phyloP scores from a whole-genome alignment of 768 basidiomycete species.

The Ramaria sp. region DNA sequence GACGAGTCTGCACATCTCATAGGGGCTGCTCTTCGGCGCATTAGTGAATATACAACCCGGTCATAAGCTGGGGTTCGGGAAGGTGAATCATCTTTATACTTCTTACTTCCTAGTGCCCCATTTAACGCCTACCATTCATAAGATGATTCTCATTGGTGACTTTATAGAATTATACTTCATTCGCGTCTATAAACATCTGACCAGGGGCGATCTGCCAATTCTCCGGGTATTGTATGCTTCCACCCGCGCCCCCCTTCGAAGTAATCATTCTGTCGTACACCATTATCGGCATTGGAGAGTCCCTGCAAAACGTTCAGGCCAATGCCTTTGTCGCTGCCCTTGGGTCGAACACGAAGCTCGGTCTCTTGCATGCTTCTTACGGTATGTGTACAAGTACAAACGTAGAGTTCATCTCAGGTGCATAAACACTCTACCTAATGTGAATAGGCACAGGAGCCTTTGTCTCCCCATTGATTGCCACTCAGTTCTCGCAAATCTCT shows the following conservation, averaged over 20 bases:
- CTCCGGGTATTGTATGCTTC: slow-evolving; percentile 41
- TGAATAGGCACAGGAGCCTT: slow-evolving; percentile 35
- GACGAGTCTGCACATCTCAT: neutral
- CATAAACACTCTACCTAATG: neutral
- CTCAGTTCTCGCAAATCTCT: slow-evolving; percentile 33
- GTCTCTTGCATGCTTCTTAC: slow-evolving; percentile 55
- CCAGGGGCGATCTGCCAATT: slow-evolving; percentile 35
- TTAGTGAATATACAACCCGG: slow-evolving; percentile 21
- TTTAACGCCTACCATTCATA: neutral
- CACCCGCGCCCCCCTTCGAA: slow-evolving; percentile 53
- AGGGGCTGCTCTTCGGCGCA: slow-evolving; percentile 26
- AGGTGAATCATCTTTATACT: slow-evolving; percentile 14
- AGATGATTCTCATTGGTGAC: neutral
- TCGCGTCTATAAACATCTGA: neutral
- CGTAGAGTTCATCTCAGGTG: neutral
- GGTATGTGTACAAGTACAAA: slow-evolving; percentile 24
- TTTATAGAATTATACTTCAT: neutral
- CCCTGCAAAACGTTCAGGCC: slow-evolving; percentile 56
- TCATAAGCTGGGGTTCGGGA: slow-evolving; percentile 23
- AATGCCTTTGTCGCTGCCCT: slow-evolving; percentile 59
- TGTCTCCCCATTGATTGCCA: slow-evolving; percentile 41
- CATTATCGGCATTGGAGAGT: slow-evolving; percentile 40
- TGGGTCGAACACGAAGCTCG: slow-evolving; percentile 57
- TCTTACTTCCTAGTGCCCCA: neutral
- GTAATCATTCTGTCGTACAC: slow-evolving; percentile 40